Evolutionary conservation across 208 protist genomes (phyloP).

Genomic region (Trypanosoma vivax): DNA sequence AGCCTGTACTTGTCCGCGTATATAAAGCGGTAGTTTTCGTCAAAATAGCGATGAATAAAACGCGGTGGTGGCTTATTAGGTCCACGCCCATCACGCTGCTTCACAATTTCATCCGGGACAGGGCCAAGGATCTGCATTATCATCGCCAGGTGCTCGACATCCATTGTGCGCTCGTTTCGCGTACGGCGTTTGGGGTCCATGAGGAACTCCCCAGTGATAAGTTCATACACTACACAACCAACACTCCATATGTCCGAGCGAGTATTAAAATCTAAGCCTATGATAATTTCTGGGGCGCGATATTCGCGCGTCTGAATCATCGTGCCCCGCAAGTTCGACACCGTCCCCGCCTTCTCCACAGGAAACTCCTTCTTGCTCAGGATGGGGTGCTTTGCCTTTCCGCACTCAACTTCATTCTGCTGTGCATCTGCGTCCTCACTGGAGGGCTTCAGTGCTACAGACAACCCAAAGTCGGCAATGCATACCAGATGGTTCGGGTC

Average conservation of each 20-base stretch:
- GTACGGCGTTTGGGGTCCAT: slow-evolving; percentile 78
- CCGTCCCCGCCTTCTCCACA: slow-evolving; percentile 38
- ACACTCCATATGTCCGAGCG: slow-evolving; percentile 89
- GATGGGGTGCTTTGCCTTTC: slow-evolving; percentile 29
- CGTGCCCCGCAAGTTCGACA: slow-evolving; percentile 53
- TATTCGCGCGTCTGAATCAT: slow-evolving; percentile 91
- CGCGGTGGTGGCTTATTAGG: slow-evolving; percentile 24
- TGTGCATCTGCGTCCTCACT: slow-evolving; percentile 6
- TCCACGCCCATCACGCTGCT: slow-evolving; percentile 15
- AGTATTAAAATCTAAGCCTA: slow-evolving; percentile 83
- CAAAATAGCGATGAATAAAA: slow-evolving; percentile 60
- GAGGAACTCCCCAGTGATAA: slow-evolving; percentile 82
- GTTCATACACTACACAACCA: slow-evolving; percentile 85
- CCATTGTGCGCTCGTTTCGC: slow-evolving; percentile 47
- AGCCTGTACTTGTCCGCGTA: slow-evolving; percentile 41
- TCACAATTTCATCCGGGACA: slow-evolving; percentile 44
- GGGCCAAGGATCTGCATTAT: slow-evolving; percentile 80
- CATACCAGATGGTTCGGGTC: slow-evolving; percentile 50
- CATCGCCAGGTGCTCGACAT: slow-evolving; percentile 72
- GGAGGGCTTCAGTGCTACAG: slow-evolving; percentile 45
- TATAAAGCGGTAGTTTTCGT: slow-evolving; percentile 48
- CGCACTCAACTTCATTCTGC: not conserved
- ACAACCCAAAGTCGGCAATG: slow-evolving; percentile 77
- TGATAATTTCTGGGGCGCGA: slow-evolving; percentile 83
- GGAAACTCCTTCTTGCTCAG: slow-evolving; percentile 56